phyloP scores from a whole-genome alignment of 2,329 filamentous ascomycete genomes.

The Cordyceps sp. region DNA sequence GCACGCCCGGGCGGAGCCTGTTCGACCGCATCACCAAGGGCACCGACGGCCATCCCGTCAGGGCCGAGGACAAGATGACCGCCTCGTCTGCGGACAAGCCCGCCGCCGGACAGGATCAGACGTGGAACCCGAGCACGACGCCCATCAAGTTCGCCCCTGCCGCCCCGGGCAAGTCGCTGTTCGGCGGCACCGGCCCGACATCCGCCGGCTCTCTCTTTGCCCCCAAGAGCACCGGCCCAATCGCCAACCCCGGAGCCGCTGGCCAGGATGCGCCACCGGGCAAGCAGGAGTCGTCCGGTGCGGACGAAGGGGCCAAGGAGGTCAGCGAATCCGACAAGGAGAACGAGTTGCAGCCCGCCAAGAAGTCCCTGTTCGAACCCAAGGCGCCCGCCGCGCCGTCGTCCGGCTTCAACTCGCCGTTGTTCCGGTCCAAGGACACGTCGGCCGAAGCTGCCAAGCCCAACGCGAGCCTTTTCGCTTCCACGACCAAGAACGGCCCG shows the following conservation, averaged over 20 bases:
- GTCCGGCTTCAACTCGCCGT: conserved; percentile 12
- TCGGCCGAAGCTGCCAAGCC: conserved; percentile 11
- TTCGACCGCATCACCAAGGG: conserved; percentile 39
- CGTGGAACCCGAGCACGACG: conserved; percentile 26
- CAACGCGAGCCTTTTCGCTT: conserved; percentile 8
- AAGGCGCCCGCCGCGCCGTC: conserved; percentile 15
- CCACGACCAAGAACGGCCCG: conserved; percentile 7
- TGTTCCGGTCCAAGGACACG: conserved; percentile 17
- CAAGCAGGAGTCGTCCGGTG: conserved; percentile 10
- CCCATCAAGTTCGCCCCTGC: conserved; percentile 37
- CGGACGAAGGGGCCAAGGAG: conserved; percentile 12
- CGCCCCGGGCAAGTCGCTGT: conserved; percentile 13
- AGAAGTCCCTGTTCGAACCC: conserved; percentile 15
- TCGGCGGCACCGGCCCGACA: conserved; percentile 13
- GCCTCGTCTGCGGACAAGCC: conserved; percentile 10
- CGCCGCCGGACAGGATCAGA: conserved; percentile 17
- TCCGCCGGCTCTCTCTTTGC: conserved; percentile 17
- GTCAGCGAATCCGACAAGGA: conserved; percentile 27
- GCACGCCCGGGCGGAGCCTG: conserved; percentile 30
- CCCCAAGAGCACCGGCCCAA: conserved; percentile 16
- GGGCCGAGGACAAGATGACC: conserved; percentile 12
- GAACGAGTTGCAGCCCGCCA: conserved; percentile 20
- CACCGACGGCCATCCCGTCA: conserved; percentile 30
- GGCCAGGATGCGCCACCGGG: conserved; percentile 14
- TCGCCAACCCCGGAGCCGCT: conserved; percentile 19